Conservation (phyloP, 164 flowering plant species). For the Euptelea pleiosperma region DNA sequence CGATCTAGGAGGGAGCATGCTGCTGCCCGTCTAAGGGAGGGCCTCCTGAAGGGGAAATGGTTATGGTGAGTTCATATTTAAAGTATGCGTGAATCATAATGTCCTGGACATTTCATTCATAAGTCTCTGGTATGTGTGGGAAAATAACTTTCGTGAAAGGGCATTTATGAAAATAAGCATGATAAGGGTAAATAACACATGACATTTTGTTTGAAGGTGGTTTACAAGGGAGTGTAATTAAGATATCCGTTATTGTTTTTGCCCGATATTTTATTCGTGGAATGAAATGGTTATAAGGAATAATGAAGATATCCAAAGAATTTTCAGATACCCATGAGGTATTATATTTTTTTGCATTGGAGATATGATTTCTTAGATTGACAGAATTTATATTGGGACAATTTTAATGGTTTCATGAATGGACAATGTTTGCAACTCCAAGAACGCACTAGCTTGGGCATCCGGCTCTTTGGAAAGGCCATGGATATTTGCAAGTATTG, state of each 20-base stretch:
- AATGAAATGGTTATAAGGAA: neutral
- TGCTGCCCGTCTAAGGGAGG: constrained; percentile 52
- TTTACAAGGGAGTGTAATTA: no score
- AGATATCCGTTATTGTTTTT: no score
- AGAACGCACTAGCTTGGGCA: neutral
- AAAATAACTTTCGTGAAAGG: neutral
- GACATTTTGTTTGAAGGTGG: no score
- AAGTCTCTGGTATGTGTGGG: neutral
- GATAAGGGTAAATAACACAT: neutral
- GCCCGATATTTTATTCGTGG: no score
- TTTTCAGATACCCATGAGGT: neutral
- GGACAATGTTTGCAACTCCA: no score
- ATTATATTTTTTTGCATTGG: neutral
- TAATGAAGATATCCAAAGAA: neutral
- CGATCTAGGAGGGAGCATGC: constrained; percentile 60
- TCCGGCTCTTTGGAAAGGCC: neutral
- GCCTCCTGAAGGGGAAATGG: constrained; percentile 77
- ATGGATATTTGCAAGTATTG: no score
- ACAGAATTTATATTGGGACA: neutral
- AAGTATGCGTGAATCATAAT: neutral
- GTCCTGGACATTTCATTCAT: neutral
- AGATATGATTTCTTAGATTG: neutral
- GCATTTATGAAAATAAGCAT: neutral
- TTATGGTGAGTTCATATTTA: constrained; percentile 54
- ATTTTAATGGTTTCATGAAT: no score